Percentiles rank a stretch among this genome's conserved stretches.
phyloP scores from a whole-genome alignment of 352 stramenopile genomes.

The Phytophthora foliorum region DNA sequence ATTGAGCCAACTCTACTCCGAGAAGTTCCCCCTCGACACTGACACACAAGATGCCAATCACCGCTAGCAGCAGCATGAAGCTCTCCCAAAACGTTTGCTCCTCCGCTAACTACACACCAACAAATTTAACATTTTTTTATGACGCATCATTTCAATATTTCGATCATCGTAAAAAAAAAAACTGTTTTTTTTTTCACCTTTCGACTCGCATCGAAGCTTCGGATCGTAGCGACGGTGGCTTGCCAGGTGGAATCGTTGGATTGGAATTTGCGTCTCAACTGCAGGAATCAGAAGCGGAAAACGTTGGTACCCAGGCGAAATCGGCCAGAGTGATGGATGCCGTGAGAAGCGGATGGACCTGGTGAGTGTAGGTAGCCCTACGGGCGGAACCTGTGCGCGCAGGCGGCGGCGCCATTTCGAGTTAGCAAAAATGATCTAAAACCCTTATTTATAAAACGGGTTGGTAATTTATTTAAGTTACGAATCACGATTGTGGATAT shows the following conservation, averaged over 20 bases:
- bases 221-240: slow-evolving; percentile 47
- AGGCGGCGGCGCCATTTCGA: slow-evolving; percentile 1
- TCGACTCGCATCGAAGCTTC: slow-evolving; percentile 44
- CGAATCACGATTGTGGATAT: no score
- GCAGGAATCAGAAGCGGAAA: neutral
- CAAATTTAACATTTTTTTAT: slow-evolving; percentile 4
- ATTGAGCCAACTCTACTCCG: slow-evolving; percentile 43
- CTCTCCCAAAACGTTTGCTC: slow-evolving; percentile 48
- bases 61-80: slow-evolving; percentile 52
- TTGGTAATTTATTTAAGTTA: no score
- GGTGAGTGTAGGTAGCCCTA: slow-evolving; percentile 20
- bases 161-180: slow-evolving; percentile 1
- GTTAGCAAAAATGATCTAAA: neutral
- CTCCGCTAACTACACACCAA: slow-evolving; percentile 28
- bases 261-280: slow-evolving; percentile 29
- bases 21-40: slow-evolving; percentile 64
- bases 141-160: no score
- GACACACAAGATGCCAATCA: slow-evolving; percentile 47
- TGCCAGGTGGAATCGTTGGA: slow-evolving; percentile 42
- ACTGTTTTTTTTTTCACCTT: slow-evolving; percentile 23
- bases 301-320: neutral
- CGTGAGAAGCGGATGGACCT: slow-evolving; percentile 13
- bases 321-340: neutral
- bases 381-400: neutral
- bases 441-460: no score